Evolutionary conservation across 768 basidiomycete species (phyloP), one percentile per base, ranked within the genome.

Genomic region (Postia placenta): DNA sequence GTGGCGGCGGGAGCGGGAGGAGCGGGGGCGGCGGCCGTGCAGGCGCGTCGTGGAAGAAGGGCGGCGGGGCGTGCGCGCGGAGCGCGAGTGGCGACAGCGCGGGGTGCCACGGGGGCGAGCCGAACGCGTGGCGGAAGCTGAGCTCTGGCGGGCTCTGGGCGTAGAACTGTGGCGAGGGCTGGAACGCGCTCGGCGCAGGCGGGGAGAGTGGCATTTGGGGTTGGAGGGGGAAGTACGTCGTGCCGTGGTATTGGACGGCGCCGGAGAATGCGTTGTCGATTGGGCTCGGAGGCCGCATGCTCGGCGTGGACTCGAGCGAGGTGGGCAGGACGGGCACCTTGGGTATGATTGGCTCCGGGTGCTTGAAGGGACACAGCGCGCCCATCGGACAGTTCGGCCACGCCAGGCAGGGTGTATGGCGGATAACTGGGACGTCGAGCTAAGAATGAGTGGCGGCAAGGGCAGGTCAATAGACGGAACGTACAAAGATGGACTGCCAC

Each of bases 341-440:
- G 19, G 56, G 47, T 38, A 64, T 57, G 26, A 59, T 47, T 14
- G 62, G 55, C 48, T 59, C 58, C 15, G 57, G 62, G 35, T 61
- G 65, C 55, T 64, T 64, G 56, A 59, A 69, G 39, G 55, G 63
- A 50, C 59, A 65, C 48, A 41, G 54, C 5, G 54, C 51, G 11
- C 58, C 55, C 25, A 56, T 50, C 11, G 54, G 28, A 47, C 65
- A 69, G 20, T 60, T 61, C 6, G 64, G 58, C 67, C 67, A 67
- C 4, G 52, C 51, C 5, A 64, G 61, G 40, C 69, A 71, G 3
- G 69, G 68, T 1, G 67, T 69, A 48, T 70, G 65, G 26, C 57
- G 60, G 22, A 64, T 54, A 48, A 69, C 70, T 71, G 36, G 23
- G 26, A 24, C n/a, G n/a, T n/a, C n/a, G n/a, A n/a, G n/a, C n/a